Percentiles rank a stretch among this genome's conserved stretches.
Conservation (phyloP, 2,329 filamentous ascomycete species). For the Aspergillus glaucus region DNA sequence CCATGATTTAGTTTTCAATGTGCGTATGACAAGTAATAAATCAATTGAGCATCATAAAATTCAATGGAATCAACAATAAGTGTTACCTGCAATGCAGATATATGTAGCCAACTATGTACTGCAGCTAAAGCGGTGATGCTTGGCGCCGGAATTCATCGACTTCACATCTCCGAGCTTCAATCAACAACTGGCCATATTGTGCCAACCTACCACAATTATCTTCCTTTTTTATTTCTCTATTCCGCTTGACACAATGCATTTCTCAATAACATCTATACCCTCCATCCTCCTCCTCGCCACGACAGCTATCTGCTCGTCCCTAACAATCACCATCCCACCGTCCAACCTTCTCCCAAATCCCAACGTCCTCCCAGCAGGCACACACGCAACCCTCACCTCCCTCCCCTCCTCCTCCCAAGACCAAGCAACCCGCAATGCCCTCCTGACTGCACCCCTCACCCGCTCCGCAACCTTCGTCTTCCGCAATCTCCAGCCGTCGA, state of each 20-base stretch:
- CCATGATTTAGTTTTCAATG: background rate
- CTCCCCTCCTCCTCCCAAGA: constrained; percentile 26
- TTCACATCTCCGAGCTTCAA: background rate
- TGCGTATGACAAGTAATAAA: background rate
- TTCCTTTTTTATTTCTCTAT: too few relatives aligned
- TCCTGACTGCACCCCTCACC: constrained; percentile 58
- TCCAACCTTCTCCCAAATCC: constrained; percentile 41
- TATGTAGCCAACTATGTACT: too few relatives aligned
- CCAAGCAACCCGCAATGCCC: constrained; percentile 41
- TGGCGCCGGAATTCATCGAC: background rate
- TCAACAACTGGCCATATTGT: background rate
- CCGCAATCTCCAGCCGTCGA: constrained; percentile 52
- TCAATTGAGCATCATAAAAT: too few relatives aligned
- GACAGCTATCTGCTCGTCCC: constrained; percentile 18
- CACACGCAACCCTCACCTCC: constrained; percentile 47
- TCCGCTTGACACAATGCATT: constrained; percentile 8
- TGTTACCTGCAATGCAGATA: too few relatives aligned
- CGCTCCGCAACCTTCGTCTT: constrained; percentile 69
- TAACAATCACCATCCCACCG: constrained; percentile 35
- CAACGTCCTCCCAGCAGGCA: constrained; percentile 37
- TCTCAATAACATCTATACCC: constrained; percentile 5
- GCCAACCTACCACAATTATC: background rate
- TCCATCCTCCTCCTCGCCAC: constrained; percentile 13
- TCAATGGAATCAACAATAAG: too few relatives aligned
- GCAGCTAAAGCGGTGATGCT: background rate